phyloP scores from a whole-genome alignment of 768 basidiomycete genomes.

The Boletus coccyginus region DNA sequence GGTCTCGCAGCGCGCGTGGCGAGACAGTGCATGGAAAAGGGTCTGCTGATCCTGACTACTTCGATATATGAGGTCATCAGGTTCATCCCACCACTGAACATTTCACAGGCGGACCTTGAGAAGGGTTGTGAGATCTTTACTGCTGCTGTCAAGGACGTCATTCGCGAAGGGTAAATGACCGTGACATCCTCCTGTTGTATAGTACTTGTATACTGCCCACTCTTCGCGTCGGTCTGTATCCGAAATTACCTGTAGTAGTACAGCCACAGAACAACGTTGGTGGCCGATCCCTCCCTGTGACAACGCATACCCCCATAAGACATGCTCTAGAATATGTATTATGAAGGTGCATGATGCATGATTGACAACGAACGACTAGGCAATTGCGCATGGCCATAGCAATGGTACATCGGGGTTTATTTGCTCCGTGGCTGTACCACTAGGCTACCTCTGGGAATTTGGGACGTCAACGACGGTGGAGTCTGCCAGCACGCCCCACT shows the following conservation, averaged over 20 bases:
- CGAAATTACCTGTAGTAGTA: too few relatives aligned
- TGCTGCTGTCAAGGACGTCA: slow-evolving; percentile 69
- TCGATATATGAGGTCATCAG: slow-evolving; percentile 84
- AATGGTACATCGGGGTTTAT: background rate
- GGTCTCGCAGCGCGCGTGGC: slow-evolving; percentile 69
- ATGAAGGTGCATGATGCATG: too few relatives aligned
- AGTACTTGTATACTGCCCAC: background rate
- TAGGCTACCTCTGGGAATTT: background rate
- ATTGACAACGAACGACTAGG: too few relatives aligned
- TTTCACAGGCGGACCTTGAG: slow-evolving; percentile 69
- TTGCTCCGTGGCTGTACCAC: background rate
- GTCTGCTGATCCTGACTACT: slow-evolving; percentile 85
- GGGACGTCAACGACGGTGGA: background rate
- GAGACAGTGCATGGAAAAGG: slow-evolving; percentile 80
- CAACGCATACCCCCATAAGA: too few relatives aligned
- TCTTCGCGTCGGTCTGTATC: background rate
- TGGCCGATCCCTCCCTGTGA: too few relatives aligned
- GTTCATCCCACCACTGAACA: slow-evolving; percentile 92
- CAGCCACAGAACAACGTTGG: too few relatives aligned
- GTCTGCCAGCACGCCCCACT: slow-evolving; percentile 1
- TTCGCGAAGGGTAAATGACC: slow-evolving; percentile 36
- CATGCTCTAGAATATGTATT: too few relatives aligned
- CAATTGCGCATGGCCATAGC: too few relatives aligned
- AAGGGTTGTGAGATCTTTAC: slow-evolving; percentile 65
- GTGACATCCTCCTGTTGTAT: background rate